Base-by-base conservation (phyloP, 139 green algal genomes). In the Gonium pectorale region DNA sequence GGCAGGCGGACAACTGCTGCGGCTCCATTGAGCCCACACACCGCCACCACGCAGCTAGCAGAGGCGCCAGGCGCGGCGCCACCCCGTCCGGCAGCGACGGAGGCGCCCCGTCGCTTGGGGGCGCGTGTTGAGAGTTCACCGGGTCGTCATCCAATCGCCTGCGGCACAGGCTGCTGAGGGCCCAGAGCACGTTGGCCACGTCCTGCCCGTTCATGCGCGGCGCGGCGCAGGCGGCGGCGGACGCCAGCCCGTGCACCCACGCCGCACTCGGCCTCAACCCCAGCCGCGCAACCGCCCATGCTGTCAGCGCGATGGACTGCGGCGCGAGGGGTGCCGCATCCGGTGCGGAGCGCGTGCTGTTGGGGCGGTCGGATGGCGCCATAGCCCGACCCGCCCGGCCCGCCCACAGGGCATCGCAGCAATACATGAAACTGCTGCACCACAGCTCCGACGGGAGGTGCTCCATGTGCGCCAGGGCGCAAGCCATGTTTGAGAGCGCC, bases 1-100 rank as follows among this genome's bases (percentile, higher is more conserved):
- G 60, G 77, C 77, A 83, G 15, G 77, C 77, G 19, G 77, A 64
- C 41, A 83, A 62, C 77, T 83, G 77, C 59, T 83, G 60, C 21
- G 77, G 77, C 62, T 64, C 37, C 77, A 83, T 73, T 24, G 4
- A 35, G 11, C 37, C 60, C 2, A 3, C 19, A 29, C 62, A 73
- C 5, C 59, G 62, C 60, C 8, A 31, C 77, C 77, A 83, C 3
- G 77, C 77, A 8, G n/a, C n/a, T 43, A 83, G 77, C 77, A 83
- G 31, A 5, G 62, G 31, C 7, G 4, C 56, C 27, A 71, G 56
- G n/a, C n/a, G n/a, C n/a, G n/a, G n/a, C 5, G 15, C 19, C 5
- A 27, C 54, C 22, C 54, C 54, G 19, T 5, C 19, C 22, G 8
- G 17, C 15, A 33, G 54, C 54, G 17, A 15, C 54, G 17, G 54